phyloP scores from a whole-genome alignment of 371 early-diverging fungal species.

The Mortierella sp. region DNA sequence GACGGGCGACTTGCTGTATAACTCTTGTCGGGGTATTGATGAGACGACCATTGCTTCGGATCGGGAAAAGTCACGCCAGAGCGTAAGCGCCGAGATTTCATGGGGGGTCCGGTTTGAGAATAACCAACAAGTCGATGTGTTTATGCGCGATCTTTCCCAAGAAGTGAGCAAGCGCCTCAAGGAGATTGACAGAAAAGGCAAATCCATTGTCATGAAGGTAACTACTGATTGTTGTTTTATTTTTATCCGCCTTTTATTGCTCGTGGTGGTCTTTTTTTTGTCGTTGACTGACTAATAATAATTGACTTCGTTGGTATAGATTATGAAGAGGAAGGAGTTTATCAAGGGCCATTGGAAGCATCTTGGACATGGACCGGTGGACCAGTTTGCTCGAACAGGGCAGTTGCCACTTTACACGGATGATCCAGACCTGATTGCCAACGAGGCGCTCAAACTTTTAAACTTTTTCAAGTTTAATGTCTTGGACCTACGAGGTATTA shows the following conservation, averaged over 20 bases:
- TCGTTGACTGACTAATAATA: not conserved
- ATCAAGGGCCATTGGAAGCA: conserved; percentile 70
- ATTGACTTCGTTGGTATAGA: conserved; percentile 25
- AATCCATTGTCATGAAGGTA: conserved; percentile 73
- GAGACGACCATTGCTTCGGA: conserved; percentile 69
- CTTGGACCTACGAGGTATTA: conserved; percentile 70
- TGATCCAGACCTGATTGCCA: conserved; percentile 62
- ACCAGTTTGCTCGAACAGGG: conserved; percentile 70
- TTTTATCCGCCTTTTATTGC: too few relatives aligned
- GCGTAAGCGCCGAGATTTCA: conserved; percentile 83
- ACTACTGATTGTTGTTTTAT: not conserved
- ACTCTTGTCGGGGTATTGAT: conserved; percentile 85
- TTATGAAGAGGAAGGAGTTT: conserved; percentile 64
- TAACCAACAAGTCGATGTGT: conserved; percentile 73
- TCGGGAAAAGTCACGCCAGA: conserved; percentile 75
- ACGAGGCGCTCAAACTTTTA: conserved; percentile 63
- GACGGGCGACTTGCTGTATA: conserved; percentile 75
- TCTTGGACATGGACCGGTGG: conserved; percentile 79
- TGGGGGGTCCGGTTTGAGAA: conserved; percentile 92
- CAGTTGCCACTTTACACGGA: conserved; percentile 63
- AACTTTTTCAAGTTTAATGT: conserved; percentile 62
- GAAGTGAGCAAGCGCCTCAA: conserved; percentile 69
- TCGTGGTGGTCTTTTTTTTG: too few relatives aligned
- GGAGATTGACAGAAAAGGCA: conserved; percentile 63
- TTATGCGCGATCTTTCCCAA: conserved; percentile 65